Conservation (phyloP, 1,284 basidiomycete genomes). For the Anthracocystis setariae region DNA sequence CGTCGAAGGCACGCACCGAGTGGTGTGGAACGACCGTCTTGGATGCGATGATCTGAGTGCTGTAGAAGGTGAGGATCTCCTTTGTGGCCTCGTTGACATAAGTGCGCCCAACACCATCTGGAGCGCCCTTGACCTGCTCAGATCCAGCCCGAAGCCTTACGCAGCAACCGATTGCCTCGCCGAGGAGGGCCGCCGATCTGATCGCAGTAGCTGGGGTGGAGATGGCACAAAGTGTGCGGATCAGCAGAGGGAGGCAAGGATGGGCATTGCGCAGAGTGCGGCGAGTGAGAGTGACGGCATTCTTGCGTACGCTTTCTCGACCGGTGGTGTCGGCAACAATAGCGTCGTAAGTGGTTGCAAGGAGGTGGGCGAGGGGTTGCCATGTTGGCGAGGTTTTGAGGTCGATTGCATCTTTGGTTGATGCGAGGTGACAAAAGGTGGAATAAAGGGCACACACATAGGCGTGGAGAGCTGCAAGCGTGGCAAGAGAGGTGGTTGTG, state of each 20-base stretch:
- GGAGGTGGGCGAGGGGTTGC: constrained; percentile 38
- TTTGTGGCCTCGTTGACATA: constrained; percentile 37
- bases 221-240: constrained; percentile 39
- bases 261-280: constrained; percentile 47
- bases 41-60: constrained; percentile 55
- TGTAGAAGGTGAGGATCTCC: constrained; percentile 55
- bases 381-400: constrained; percentile 23
- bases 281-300: constrained; percentile 37
- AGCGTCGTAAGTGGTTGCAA: constrained; percentile 52
- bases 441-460: constrained; percentile 78
- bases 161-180: constrained; percentile 48
- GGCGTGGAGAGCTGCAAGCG: constrained; percentile 77
- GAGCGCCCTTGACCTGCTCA: constrained; percentile 50
- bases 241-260: constrained; percentile 39
- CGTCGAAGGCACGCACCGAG: constrained; percentile 44
- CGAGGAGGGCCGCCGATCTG: constrained; percentile 48
- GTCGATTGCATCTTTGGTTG: not conserved
- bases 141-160: constrained; percentile 51
- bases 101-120: constrained; percentile 42
- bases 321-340: constrained; percentile 26
- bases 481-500: constrained; percentile 62
- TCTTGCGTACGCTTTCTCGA: constrained; percentile 27
- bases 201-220: constrained; percentile 34
- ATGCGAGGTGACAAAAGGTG: constrained; percentile 69
- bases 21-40: constrained; percentile 50